Base-by-base conservation (phyloP, 306 rosid species). In the Cucumis sativus region DNA sequence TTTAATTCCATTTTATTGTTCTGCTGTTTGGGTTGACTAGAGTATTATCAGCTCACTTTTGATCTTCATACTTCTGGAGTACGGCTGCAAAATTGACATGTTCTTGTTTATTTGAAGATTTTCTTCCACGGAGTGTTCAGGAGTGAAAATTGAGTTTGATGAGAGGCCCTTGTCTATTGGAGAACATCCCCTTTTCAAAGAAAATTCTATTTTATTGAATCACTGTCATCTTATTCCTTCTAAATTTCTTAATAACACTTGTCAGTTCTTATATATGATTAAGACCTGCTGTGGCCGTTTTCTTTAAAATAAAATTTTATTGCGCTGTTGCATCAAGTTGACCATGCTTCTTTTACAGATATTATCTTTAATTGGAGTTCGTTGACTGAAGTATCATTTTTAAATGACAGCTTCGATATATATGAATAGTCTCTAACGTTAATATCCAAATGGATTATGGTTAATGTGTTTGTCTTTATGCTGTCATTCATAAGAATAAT, bases 21-120 rank as follows among this genome's bases (percentile, higher is more conserved):
- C 37, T 82, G 72, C 61, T 60, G 67, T 68, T 58, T 75, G 77
- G 77, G 76, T 49, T 66, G 28, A 57, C 52, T 33, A 58, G 20
- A 10, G 68, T 15, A 57, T 45, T 52, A 30, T 20, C 30, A 25
- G 80, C 78, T 28, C 14, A 49, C 41, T 66, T 63, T 75, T 76
- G 47, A 74, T 62, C 41, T 43, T 72, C 25, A 18, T 56, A 18
- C 65, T 37, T 75, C 11, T 39, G 35, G 16, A 6, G 78, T 37
- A 35, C 18, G 9, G 55, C 59, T 71, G 40, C 8, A 6, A 21
- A 71, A 25, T 71, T 37, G 2, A 21, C 14, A 14, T 25, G 40
- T 69, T 69, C 39, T 49, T 21, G 57, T 47, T 23, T 45, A 45
- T 70, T 70, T 23, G 47, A 70, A 37, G 16, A 45, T 70, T 45